A percentile compares a stretch with the other conserved stretches of the same genome.
Conservation (phyloP, 441 rosid genomes). For the Kokia cookei region DNA sequence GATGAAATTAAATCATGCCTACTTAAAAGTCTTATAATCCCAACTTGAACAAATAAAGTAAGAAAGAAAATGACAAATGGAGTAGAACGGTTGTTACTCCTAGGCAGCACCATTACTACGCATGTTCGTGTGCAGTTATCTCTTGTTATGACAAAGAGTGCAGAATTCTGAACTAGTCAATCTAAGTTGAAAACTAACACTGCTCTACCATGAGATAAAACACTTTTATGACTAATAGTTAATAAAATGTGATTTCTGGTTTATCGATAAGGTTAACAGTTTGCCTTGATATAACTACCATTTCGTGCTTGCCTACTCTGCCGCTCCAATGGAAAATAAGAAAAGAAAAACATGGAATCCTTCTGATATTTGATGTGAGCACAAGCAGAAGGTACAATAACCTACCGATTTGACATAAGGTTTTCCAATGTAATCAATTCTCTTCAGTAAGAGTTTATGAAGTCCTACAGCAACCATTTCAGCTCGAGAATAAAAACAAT, state of each 20-base stretch:
- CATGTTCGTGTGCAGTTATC: background rate
- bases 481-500: constrained; percentile 28
- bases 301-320: background rate
- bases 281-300: background rate
- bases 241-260: background rate
- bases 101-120: background rate
- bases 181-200: background rate
- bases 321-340: background rate
- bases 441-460: constrained; percentile 25
- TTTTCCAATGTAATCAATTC: constrained; percentile 23
- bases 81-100: background rate
- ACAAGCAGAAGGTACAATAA: background rate
- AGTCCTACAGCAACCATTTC: constrained; percentile 40
- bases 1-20: background rate
- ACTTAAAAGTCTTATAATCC: background rate
- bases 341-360: background rate
- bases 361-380: background rate
- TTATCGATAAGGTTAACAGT: background rate
- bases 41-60: background rate
- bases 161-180: background rate
- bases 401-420: constrained; percentile 23
- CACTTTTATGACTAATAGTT: background rate
- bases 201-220: background rate
- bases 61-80: background rate
- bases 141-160: background rate